phyloP scores from a whole-genome alignment of 2,329 filamentous ascomycete genomes.

The Aureobasidium namibiae region DNA sequence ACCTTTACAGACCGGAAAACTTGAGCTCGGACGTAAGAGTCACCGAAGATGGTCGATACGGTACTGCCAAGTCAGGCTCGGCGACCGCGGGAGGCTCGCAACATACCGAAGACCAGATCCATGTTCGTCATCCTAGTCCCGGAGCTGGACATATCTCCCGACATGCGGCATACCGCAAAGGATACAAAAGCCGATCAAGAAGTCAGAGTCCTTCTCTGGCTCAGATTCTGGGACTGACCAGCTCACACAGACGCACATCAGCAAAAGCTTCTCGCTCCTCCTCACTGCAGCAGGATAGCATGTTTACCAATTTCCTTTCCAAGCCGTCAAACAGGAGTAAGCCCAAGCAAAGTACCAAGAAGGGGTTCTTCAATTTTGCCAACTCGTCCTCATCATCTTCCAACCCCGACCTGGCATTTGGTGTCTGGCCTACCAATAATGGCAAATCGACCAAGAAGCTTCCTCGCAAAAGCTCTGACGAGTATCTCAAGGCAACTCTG shows the following conservation, averaged over 20 bases:
- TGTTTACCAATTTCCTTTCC: constrained; percentile 26
- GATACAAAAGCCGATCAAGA: constrained; percentile 34
- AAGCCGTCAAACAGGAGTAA: constrained; percentile 18
- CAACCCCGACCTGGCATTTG: constrained; percentile 40
- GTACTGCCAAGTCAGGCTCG: background rate
- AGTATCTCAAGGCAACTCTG: constrained; percentile 39
- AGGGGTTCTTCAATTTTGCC: constrained; percentile 42
- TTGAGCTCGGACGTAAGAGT: background rate
- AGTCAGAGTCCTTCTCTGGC: constrained; percentile 21
- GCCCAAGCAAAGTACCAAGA: constrained; percentile 22
- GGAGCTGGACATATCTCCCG: background rate
- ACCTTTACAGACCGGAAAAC: background rate
- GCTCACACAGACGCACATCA: constrained; percentile 14
- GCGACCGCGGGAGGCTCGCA: no score
- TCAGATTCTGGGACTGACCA: constrained; percentile 20
- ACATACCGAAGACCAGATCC: background rate
- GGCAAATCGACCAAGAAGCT: constrained; percentile 17
- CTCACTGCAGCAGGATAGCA: constrained; percentile 17
- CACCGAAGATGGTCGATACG: background rate
- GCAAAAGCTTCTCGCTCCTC: constrained; percentile 14
- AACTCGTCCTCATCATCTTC: constrained; percentile 40
- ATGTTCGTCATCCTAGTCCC: constrained; percentile 5
- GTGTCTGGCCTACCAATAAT: constrained; percentile 18
- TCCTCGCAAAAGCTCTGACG: constrained; percentile 28
- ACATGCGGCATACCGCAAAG: background rate